These are phyloP conservation scores for Cyberlindnera euphorbiiphila DNA, from an alignment of 805 yeast genomes.

Conservation along the genomic window DNA sequence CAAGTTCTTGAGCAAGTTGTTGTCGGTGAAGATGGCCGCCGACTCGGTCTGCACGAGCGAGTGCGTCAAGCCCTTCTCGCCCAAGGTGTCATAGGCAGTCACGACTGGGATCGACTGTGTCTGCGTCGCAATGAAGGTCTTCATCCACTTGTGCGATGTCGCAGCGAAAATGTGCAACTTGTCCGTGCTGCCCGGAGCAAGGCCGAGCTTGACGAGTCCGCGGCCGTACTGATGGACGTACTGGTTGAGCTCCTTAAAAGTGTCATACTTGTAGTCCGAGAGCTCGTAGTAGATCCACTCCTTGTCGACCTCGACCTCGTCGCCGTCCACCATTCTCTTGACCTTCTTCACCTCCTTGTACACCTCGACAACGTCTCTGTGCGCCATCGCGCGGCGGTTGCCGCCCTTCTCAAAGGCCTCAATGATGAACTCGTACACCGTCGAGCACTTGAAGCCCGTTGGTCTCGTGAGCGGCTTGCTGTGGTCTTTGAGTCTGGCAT, in stretches of 20 bases:
- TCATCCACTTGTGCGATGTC: constrained; percentile 90
- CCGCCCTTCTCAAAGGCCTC: constrained; percentile 61
- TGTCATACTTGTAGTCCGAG: constrained; percentile 63
- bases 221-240: constrained; percentile 56
- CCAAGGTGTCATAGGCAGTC: constrained; percentile 94
- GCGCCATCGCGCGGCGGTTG: constrained; percentile 57
- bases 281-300: constrained; percentile 85
- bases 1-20: constrained; percentile 61
- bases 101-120: constrained; percentile 82
- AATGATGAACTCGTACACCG: constrained; percentile 64
- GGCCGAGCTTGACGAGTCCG: constrained; percentile 73
- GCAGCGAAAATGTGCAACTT: constrained; percentile 81
- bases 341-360: constrained; percentile 75
- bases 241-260: constrained; percentile 52
- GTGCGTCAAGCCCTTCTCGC: constrained; percentile 82
- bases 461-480: constrained; percentile 60
- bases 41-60: constrained; percentile 82
- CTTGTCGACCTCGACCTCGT: constrained; percentile 67
- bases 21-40: constrained; percentile 79
- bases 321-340: constrained; percentile 75
- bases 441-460: constrained; percentile 53
- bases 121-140: constrained; percentile 72
- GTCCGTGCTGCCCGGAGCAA: constrained; percentile 55
- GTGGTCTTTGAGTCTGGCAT: constrained; percentile 41
- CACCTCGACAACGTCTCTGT: constrained; percentile 71